Percentiles rank a stretch among this genome's conserved stretches.
phyloP scores from a whole-genome alignment of 2,329 filamentous ascomycete species.

The Fusarium avenaceum region DNA sequence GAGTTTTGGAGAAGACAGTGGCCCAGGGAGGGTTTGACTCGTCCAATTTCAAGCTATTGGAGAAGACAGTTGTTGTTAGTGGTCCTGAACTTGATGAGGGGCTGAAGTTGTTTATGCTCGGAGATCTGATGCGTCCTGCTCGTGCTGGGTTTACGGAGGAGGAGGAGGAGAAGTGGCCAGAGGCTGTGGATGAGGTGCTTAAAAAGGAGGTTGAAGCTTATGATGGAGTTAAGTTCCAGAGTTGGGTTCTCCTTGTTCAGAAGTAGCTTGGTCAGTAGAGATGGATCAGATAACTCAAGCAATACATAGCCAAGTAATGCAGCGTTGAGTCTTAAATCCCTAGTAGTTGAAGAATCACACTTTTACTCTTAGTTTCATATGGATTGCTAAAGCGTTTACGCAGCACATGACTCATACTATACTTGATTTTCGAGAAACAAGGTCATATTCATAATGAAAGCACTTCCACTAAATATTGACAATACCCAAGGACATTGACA shows the following conservation, averaged over 20 bases:
- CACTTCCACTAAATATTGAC: too few species aligned
- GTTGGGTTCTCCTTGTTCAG: conserved; percentile 45
- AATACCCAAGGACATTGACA: too few species aligned
- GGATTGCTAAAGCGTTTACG: too few species aligned
- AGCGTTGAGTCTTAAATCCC: too few species aligned
- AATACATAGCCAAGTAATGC: neutral
- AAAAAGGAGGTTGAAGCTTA: conserved; percentile 32
- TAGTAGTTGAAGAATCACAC: too few species aligned
- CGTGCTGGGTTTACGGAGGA: conserved; percentile 40
- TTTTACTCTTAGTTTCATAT: too few species aligned
- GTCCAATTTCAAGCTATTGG: conserved; percentile 20
- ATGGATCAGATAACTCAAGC: too few species aligned
- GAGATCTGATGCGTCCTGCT: conserved; percentile 39
- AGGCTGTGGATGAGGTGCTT: conserved; percentile 39
- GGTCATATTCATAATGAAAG: too few species aligned
- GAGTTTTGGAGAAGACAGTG: conserved; percentile 38
- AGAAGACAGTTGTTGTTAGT: conserved; percentile 28
- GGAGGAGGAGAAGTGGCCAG: conserved; percentile 44
- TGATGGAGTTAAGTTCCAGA: conserved; percentile 45
- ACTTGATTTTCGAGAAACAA: too few species aligned
- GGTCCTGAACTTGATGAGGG: conserved; percentile 35
- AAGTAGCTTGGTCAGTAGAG: conserved; percentile 19
- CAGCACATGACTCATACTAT: too few species aligned
- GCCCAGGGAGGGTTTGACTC: conserved; percentile 45
- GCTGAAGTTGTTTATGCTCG: conserved; percentile 43